These are phyloP conservation scores for Aspergillus nidulans DNA, from an alignment of 495 filamentous ascomycete species.

Conservation along the genomic window DNA sequence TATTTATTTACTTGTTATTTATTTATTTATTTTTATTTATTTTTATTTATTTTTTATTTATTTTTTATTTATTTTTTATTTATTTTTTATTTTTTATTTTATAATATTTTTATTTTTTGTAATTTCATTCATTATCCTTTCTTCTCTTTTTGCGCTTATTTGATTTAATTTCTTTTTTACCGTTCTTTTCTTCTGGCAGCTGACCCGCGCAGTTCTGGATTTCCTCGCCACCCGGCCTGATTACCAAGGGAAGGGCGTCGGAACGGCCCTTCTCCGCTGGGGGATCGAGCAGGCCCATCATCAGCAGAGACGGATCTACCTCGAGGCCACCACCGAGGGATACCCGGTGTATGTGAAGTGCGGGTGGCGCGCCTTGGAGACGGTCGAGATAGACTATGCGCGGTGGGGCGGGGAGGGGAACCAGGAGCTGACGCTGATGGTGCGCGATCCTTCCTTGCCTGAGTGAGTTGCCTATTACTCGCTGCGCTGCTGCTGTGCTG, in stretches of 20 bases:
- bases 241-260: constrained; percentile 48
- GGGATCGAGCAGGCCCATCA: constrained; percentile 47
- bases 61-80: too few species aligned
- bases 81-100: too few species aligned
- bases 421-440: constrained; percentile 27
- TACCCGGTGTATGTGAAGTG: constrained; percentile 46
- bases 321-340: constrained; percentile 52
- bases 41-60: too few species aligned
- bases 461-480: too few species aligned
- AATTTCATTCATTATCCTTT: too few species aligned
- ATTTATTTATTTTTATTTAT: too few species aligned
- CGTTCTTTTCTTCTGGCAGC: background rate
- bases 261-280: constrained; percentile 43
- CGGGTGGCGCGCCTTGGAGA: constrained; percentile 43
- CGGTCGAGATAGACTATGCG: constrained; percentile 33
- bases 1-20: too few species aligned
- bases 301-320: constrained; percentile 41
- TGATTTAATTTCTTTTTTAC: background rate
- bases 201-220: constrained; percentile 17
- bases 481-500: too few species aligned
- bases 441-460: constrained; percentile 8
- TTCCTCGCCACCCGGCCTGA: constrained; percentile 32
- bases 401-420: constrained; percentile 29
- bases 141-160: too few species aligned
- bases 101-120: too few species aligned